Base-by-base conservation (phyloP, 2,329 filamentous ascomycete species). In the Diplodia seriata region DNA sequence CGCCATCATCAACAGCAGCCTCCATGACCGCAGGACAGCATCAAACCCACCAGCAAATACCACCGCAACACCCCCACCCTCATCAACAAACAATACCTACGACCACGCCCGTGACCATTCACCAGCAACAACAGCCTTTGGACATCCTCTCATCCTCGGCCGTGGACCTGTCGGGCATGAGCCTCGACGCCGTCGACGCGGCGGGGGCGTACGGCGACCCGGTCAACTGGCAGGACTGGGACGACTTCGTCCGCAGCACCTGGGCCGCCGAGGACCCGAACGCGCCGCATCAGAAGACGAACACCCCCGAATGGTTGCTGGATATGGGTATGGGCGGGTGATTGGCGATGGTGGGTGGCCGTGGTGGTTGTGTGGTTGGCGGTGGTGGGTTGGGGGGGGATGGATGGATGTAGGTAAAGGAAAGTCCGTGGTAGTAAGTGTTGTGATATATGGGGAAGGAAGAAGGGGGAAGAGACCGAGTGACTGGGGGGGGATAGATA, bases 141-240 rank as follows among this genome's bases (percentile, higher is more conserved):
- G 54, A 67, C 23, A n/a, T 67, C 5, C 40, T 67, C 23, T 43
- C 61, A 7, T 20, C 56, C 11, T 8, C 31, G 12, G 14, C n/a
- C 31, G 47, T 49, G 11, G 49, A 53, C 23, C 14, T 67, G 14
- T 61, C 65, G 18, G 18, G 26, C 49, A 63, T 68, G 66, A 63
- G 49, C 12, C 50, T 68, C 18, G 57, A 68, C 26, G 36, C 49
- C 12, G 38, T 68, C 18, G 57, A 68, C 15, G 36, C 49, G 9
- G 40, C 40, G 7, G 18, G n/a, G 2, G 43, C 7, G 3, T 63
- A 63, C 29, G 66, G 49, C 23, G 66, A 68, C 8, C 66, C 66
- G 6, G 66, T 68, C 56, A 68, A 68, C 26, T 68, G 66, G 66
- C 31, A 55, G 2, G 66, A 68, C 43, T 68, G 66, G 66, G 49